These are phyloP conservation scores for Wickerhamomyces chaumierensis DNA, from an alignment of 805 yeast species.

Conservation along the genomic window DNA sequence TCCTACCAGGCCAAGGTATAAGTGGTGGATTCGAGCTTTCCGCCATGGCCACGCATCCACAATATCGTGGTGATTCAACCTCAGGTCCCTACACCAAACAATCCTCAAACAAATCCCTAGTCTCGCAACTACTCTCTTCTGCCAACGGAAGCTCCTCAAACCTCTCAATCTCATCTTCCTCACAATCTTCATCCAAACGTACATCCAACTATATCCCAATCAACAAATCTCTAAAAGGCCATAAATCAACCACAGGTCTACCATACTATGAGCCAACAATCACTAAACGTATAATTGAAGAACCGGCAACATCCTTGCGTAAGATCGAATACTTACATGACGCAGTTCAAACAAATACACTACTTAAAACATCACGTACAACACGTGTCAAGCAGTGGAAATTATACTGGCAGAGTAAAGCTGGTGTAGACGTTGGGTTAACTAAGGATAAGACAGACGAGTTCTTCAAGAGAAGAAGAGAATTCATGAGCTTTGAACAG, in stretches of 20 bases:
- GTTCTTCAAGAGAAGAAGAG: conserved; percentile 20
- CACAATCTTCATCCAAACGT: background rate
- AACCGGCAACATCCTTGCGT: conserved; percentile 26
- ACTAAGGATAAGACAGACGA: conserved; percentile 15
- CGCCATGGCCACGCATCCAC: conserved; percentile 13
- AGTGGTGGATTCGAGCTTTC: conserved; percentile 18
- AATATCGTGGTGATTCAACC: conserved; percentile 11
- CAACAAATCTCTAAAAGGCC: conserved; percentile 8
- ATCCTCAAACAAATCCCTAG: conserved; percentile 7
- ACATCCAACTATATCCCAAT: conserved; percentile 9
- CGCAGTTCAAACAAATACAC: conserved; percentile 32
- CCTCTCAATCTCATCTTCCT: conserved; percentile 4
- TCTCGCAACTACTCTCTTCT: conserved; percentile 4
- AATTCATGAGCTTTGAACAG: conserved; percentile 19
- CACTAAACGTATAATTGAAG: conserved; percentile 18
- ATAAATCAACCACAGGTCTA: conserved; percentile 27
- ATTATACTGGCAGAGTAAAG: conserved; percentile 32
- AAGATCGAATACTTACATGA: conserved; percentile 41
- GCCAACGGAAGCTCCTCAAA: conserved; percentile 1
- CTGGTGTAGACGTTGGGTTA: conserved; percentile 27
- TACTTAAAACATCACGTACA: conserved; percentile 29
- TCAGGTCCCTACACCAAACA: conserved; percentile 1
- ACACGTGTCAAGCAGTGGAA: conserved; percentile 36
- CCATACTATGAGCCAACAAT: conserved; percentile 26
- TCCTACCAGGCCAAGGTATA: conserved; percentile 21